Base-by-base conservation (phyloP, 2,329 filamentous ascomycete species). In the Escovopsis sp. region DNA sequence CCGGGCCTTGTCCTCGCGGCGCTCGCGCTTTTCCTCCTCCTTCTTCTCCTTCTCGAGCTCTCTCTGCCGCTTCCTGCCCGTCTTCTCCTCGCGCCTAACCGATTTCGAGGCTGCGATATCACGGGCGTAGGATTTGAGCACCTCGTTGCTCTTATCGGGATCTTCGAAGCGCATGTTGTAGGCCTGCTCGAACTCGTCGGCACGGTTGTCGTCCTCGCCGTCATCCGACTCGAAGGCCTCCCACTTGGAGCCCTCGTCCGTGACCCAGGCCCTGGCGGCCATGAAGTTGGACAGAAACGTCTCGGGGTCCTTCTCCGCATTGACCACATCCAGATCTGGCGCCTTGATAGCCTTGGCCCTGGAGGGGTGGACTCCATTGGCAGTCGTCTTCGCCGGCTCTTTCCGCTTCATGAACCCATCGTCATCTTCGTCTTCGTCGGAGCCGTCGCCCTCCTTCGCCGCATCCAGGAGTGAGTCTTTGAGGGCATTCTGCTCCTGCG, bases 141-240 rank as follows among this genome's bases (percentile, higher is more conserved):
- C 79, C 61, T 94, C 86, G 56, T 95, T 95, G 52, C 84, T 79
- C 56, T 84, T 87, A 45, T 74, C 74, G 0, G 91, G 87, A 53
- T 96, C 84, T 58, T 98, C 91, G 55, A 98, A 98, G 30, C 91
- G 82, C 63, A 95, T 65, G 64, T 98, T 98, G 66, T 94, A 98
- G 5, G 88, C 88, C 49, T 84, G 74, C 63, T 98, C 91, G 54
- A 89, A 94, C 46, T 81, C 77, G 36, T 96, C 89, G 24, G 88
- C 88, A 37, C 76, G 72, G 27, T 30, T 11, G 27, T 86, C 70
- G 2, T 71, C 85, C 40, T 94, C 85, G 48, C 91, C 88, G 0
- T 95, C 87, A 51, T 98, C 91, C 0, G 87, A 94, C 56, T 95
- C 86, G 43, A 98, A 83, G 1, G 88, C 84, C 51, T 88, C 71